Evolutionary conservation across 2,329 filamentous ascomycete species (phyloP), one percentile per base, ranked within the genome.

Genomic region (Claviceps quebecensis): DNA sequence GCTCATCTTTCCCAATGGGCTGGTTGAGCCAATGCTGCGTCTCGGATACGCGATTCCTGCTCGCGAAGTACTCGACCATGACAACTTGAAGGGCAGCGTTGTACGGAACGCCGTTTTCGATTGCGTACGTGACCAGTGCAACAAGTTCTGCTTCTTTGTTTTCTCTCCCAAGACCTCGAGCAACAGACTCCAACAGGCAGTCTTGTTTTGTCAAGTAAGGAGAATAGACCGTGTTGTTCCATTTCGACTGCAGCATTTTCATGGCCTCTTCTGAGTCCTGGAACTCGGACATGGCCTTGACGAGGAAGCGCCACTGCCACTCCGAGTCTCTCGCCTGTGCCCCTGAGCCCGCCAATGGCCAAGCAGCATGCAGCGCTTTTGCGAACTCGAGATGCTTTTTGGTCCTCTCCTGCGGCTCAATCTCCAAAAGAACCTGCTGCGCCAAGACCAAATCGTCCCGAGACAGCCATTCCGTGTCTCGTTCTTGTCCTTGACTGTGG

Each of bases 21-120:
- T 76, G 77, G 22, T 75, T 67, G 59, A 85, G 89, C 78, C 88
- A 87, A 13, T 71, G 63, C 60, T 84, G 82, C 2, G 82, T 82
- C 54, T 78, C 75, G n/a, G 72, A 63, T 4, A 84, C 61, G 46
- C 80, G 70, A 56, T 81, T 69, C 45, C 71, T 72, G 13, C 70
- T 63, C 1, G 83, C 77, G 58, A 83, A 88, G 57, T 84, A 84
- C 0, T 64, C 65, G 2, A 82, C 74, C 62, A 93, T 70, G 37
- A 76, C 63, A 52, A 72, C 63, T 57, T 82, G 75, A 49, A 80
- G 62, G 3, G 61, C 58, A 3, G 67, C 63, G 51, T 70, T 68
- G 55, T 72, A 76, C 14, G 67, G 62, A 7, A 77, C 53, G 0
- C 70, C 72, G 5, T 72, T 63, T 11, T 69, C 65, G 50, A 76